Base-by-base conservation (phyloP, 139 green algal species). In the Volvox africanus region DNA sequence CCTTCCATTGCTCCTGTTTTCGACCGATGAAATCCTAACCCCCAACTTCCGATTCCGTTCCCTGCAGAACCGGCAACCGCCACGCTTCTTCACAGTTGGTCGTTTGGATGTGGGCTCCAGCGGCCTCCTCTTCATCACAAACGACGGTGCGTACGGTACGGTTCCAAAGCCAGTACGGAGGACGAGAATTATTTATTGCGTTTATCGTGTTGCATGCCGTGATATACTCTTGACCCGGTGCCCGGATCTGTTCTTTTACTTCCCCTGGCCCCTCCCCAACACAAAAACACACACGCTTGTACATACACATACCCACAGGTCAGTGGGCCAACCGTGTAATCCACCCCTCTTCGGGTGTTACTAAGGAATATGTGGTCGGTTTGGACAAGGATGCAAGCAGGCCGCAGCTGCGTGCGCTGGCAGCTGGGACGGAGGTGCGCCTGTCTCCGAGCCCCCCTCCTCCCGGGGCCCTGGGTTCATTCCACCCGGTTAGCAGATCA, bases 121-220 rank as follows among this genome's bases (percentile, higher is more conserved):
- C 13, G 98, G 98, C 0, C 96, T 99, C 36, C 94, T 99, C 32
- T 95, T 99, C 21, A 93, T 99, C 30, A 99, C 98, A 12, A 99
- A 99, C 82, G 98, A 99, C 87, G 98, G 98, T 86, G 89, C 2
- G 88, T 67, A 75, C 67, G 67, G 67, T 12, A 55, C 67, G 67
- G 67, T 12, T 14, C 44, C 44, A 55, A 14, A 55, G 9, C 12
- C 71, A 30, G 71, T 79, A 79, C 71, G 20, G 71, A 79, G 32
- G 14, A 30, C 80, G 69, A 73, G 6, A 30, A 28, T 73, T 30
- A 24, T 2, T 24, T 12, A 73, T 73, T 12, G 6, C 21, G 21
- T 73, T 24, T 12, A 24, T 28, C 65, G n/a, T n/a, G n/a, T n/a
- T n/a, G n/a, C n/a, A n/a, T 28, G 65, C 21, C 21, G 24, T 73